phyloP scores from a whole-genome alignment of 345 rosid genomes.

The Heritiera fomes region DNA sequence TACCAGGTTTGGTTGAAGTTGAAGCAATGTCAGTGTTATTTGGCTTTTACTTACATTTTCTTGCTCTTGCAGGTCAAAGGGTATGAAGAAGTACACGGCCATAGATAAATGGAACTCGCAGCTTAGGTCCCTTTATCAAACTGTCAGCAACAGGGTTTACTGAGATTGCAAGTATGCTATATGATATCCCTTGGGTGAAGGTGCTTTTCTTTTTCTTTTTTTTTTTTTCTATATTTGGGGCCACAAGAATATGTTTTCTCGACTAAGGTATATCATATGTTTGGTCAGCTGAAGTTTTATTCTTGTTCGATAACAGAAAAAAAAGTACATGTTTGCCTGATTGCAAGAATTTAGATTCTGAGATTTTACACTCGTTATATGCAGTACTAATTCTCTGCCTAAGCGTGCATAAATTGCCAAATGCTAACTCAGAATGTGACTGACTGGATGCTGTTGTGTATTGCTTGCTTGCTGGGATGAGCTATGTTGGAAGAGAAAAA shows the following conservation, averaged over 20 bases:
- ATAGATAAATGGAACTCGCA: slow-evolving; percentile 97
- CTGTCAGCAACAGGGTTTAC: slow-evolving; percentile 69
- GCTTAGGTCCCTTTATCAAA: slow-evolving; percentile 67
- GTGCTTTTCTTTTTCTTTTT: neutral
- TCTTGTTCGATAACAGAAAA: neutral
- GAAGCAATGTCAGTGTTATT: neutral
- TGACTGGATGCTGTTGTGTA: neutral
- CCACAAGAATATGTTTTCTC: slow-evolving; percentile 1
- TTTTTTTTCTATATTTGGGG: neutral
- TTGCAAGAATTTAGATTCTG: slow-evolving; percentile 16
- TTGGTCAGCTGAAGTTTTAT: slow-evolving; percentile 5
- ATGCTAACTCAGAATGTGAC: neutral
- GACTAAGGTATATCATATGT: neutral
- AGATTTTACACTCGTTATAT: neutral
- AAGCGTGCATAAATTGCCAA: neutral
- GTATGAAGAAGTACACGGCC: slow-evolving; percentile 87
- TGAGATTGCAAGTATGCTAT: slow-evolving; percentile 26
- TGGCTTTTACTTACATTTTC: neutral
- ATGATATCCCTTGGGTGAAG: slow-evolving; percentile 7
- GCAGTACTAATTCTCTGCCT: neutral
- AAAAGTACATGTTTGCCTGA: neutral
- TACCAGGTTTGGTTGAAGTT: slow-evolving; percentile 18
- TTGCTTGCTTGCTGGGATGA: neutral
- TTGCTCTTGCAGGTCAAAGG: slow-evolving; percentile 64
- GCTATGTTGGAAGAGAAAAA: neutral